Evolutionary conservation across 306 rosid species (phyloP).

Genomic region (Ormosia semicastrata): DNA sequence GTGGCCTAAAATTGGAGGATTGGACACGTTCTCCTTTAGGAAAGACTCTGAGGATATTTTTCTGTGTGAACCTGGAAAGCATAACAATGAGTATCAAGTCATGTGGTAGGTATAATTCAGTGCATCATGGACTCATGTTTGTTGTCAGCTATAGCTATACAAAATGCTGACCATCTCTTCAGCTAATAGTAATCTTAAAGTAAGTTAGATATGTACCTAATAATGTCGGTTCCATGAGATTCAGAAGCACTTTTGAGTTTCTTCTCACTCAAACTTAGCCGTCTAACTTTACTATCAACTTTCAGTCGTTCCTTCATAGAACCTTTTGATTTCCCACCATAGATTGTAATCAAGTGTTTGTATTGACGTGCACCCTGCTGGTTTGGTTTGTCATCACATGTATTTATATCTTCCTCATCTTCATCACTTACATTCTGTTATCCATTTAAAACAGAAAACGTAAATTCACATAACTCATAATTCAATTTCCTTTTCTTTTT

Average conservation of each 20-base stretch:
- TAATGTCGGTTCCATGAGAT: conserved; percentile 62
- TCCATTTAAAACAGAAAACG: conserved; percentile 7
- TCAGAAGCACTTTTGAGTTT: conserved; percentile 63
- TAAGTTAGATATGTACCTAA: conserved; percentile 50
- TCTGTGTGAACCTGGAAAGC: conserved; percentile 77
- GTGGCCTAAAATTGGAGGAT: conserved; percentile 79
- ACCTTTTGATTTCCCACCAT: conserved; percentile 75
- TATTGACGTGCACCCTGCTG: conserved; percentile 46
- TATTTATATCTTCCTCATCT: conserved; percentile 45
- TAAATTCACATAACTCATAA: neutral
- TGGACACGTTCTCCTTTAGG: conserved; percentile 82
- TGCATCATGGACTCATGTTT: neutral
- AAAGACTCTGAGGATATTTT: conserved; percentile 67
- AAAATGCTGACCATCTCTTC: neutral
- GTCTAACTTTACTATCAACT: conserved; percentile 57
- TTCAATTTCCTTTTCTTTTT: neutral
- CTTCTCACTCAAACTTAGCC: conserved; percentile 83
- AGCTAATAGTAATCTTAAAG: neutral
- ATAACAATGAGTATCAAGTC: conserved; percentile 10
- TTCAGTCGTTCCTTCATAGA: conserved; percentile 53
- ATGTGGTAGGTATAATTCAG: neutral
- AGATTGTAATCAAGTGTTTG: conserved; percentile 73
- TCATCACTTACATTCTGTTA: conserved; percentile 55
- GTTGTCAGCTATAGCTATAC: neutral
- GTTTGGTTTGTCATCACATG: conserved; percentile 34